Percentiles rank a stretch among this genome's conserved stretches.
Conservation (phyloP, 192 early-diverging fungal species). For the Linnemannia exigua region DNA sequence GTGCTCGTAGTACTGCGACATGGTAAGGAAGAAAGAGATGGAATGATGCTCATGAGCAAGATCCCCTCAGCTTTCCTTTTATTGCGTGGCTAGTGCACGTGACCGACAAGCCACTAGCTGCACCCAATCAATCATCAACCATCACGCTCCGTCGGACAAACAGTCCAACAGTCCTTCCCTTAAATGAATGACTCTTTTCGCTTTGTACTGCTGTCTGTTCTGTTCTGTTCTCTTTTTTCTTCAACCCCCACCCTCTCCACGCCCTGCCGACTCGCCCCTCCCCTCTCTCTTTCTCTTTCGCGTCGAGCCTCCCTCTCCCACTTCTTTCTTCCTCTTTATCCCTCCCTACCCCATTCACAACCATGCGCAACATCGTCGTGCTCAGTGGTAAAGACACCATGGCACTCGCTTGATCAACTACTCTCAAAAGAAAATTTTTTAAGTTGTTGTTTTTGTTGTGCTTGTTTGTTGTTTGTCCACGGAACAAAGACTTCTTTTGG, state of each 20-base stretch:
- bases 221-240: background rate
- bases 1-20: constrained; percentile 78
- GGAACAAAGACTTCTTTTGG: constrained; percentile 17
- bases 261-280: background rate
- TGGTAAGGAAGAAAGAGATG: constrained; percentile 27
- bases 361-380: constrained; percentile 87
- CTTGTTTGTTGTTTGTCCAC: background rate
- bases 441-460: background rate
- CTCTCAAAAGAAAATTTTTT: background rate
- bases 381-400: constrained; percentile 61
- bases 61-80: background rate
- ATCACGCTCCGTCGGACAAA: background rate
- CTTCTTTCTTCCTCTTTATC: background rate
- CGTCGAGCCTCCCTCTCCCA: background rate
- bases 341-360: background rate
- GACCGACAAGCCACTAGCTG: background rate
- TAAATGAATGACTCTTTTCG: background rate
- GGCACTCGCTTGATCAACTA: background rate
- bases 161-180: background rate
- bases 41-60: constrained; percentile 2
- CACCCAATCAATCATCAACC: background rate
- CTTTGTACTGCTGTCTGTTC: background rate
- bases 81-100: background rate
- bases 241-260: background rate
- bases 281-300: background rate